phyloP scores from a whole-genome alignment of 1,139 yeast species.

The Sugiyamaella sp. region DNA sequence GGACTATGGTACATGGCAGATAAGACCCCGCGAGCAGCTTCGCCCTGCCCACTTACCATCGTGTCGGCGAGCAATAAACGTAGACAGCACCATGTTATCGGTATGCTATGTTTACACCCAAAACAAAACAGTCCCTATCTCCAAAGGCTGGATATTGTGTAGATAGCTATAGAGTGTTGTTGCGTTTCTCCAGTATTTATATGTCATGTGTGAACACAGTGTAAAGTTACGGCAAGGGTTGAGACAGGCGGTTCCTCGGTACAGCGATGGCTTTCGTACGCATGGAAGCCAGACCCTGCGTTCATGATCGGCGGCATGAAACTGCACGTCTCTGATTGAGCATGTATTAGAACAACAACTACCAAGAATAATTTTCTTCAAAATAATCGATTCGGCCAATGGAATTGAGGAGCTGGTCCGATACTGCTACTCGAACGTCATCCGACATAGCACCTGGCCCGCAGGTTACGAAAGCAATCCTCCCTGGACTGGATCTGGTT shows the following conservation, averaged over 20 bases:
- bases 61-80: slow-evolving; percentile 36
- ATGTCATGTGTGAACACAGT: slow-evolving; percentile 9
- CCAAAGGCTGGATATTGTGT: too few relatives aligned
- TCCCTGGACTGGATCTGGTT: slow-evolving; percentile 13
- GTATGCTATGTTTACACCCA: background rate
- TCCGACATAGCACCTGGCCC: slow-evolving; percentile 49
- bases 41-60: slow-evolving; percentile 36
- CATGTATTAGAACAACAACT: slow-evolving; percentile 3
- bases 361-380: slow-evolving; percentile 51
- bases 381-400: slow-evolving; percentile 43
- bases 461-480: slow-evolving; percentile 36
- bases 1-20: slow-evolving; percentile 13
- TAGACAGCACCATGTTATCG: slow-evolving; percentile 34
- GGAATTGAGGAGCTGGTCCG: slow-evolving; percentile 23
- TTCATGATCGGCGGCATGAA: background rate
- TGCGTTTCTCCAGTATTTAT: background rate
- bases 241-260: background rate
- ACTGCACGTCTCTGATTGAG: background rate
- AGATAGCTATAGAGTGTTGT: background rate
- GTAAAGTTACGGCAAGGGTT: slow-evolving; percentile 11
- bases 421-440: slow-evolving; percentile 40
- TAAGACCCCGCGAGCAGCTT: background rate
- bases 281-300: background rate
- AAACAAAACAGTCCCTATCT: too few relatives aligned
- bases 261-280: background rate